Evolutionary conservation across 1,139 yeast species (phyloP).

Genomic region (Sugiyamaella castrensis): DNA sequence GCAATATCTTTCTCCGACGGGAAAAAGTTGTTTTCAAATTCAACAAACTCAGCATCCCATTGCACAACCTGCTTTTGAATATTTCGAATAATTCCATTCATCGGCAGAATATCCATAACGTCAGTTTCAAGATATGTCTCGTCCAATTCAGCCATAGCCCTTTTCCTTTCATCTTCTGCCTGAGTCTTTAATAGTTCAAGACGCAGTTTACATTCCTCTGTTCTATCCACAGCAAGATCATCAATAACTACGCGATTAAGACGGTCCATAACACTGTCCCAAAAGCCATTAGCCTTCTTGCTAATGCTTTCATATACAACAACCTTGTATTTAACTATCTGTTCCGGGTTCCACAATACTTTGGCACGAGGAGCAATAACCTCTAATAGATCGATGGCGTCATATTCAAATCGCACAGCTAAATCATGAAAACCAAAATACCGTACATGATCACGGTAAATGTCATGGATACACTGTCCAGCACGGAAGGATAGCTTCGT

Average conservation of each 20-base stretch:
- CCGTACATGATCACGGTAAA: conserved; percentile 74
- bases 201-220: conserved; percentile 62
- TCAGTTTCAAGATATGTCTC: conserved; percentile 53
- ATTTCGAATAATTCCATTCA: conserved; percentile 66
- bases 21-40: conserved; percentile 73
- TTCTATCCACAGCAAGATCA: conserved; percentile 62
- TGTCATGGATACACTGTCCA: conserved; percentile 72
- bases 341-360: conserved; percentile 69
- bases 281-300: conserved; percentile 57
- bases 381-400: conserved; percentile 70
- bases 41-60: conserved; percentile 85
- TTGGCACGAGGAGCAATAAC: conserved; percentile 74
- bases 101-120: conserved; percentile 63
- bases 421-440: conserved; percentile 81
- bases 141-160: conserved; percentile 48
- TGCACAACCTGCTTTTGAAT: conserved; percentile 79
- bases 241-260: conserved; percentile 79
- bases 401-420: conserved; percentile 76
- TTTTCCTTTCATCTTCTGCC: conserved; percentile 51
- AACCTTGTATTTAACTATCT: conserved; percentile 65
- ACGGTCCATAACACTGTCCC: conserved; percentile 69
- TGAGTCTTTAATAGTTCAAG: conserved; percentile 57
- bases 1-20: conserved; percentile 95
- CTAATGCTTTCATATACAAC: conserved; percentile 57
- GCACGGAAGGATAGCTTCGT: conserved; percentile 42